phyloP scores from a whole-genome alignment of 371 early-diverging fungal species.

The Mucor saturninus region DNA sequence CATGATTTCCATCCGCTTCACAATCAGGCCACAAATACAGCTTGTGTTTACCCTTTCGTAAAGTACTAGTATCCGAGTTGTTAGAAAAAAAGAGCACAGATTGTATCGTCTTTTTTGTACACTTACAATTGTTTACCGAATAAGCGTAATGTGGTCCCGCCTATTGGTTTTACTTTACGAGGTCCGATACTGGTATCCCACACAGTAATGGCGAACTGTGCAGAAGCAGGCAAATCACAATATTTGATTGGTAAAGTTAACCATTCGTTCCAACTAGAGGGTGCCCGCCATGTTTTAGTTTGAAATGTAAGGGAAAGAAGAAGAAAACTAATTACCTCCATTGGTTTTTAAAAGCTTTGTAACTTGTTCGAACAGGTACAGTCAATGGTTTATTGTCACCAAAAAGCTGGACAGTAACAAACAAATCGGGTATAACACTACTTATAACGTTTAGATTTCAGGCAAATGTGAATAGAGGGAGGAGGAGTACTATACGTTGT shows the following conservation, averaged over 20 bases:
- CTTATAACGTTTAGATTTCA: neutral
- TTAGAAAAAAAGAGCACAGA: neutral
- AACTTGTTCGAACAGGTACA: slow-evolving; percentile 70
- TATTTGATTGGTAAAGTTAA: slow-evolving; percentile 85
- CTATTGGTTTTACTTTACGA: slow-evolving; percentile 72
- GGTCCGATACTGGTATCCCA: slow-evolving; percentile 81
- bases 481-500: slow-evolving; percentile 1
- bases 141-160: slow-evolving; percentile 75
- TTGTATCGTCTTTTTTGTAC: neutral
- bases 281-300: neutral
- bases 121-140: slow-evolving; percentile 81
- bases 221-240: slow-evolving; percentile 78
- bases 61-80: slow-evolving; percentile 49
- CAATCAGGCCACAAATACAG: slow-evolving; percentile 69
- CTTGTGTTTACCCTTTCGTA: slow-evolving; percentile 85
- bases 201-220: slow-evolving; percentile 76
- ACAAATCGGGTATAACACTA: slow-evolving; percentile 59
- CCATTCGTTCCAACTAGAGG: slow-evolving; percentile 90
- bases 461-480: no score
- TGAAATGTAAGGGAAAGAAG: no score
- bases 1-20: slow-evolving; percentile 66
- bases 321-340: slow-evolving; percentile 45
- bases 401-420: slow-evolving; percentile 75
- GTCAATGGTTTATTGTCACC: slow-evolving; percentile 82
- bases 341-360: slow-evolving; percentile 62